Conservation (phyloP, 345 rosid genomes). For the Eucalyptus microcorys region DNA sequence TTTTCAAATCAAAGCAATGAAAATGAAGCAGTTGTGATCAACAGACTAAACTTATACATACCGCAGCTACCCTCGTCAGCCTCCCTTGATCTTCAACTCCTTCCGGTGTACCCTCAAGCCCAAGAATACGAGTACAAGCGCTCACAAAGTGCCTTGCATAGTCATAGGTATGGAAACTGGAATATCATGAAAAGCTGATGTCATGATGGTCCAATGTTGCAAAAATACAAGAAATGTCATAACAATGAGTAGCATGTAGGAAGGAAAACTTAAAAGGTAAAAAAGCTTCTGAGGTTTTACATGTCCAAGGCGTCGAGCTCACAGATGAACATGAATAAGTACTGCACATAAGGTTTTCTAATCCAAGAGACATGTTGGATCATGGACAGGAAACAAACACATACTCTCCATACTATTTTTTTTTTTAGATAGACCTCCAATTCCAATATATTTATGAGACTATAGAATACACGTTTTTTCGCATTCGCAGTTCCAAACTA, state of each 20-base stretch:
- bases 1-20: background rate
- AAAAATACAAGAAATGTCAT: background rate
- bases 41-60: slow-evolving; percentile 16
- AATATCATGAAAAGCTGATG: background rate
- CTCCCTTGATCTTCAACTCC: slow-evolving; percentile 98
- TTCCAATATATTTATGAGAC: background rate
- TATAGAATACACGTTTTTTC: background rate
- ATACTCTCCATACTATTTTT: background rate
- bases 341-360: background rate
- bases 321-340: background rate
- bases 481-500: background rate
- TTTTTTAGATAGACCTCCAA: background rate
- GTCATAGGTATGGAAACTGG: slow-evolving; percentile 97
- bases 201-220: background rate
- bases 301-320: background rate
- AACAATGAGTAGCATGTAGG: background rate
- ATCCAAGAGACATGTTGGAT: background rate
- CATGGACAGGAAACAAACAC: background rate
- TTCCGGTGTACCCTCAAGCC: slow-evolving; percentile 98
- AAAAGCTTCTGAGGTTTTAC: background rate
- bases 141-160: slow-evolving; percentile 99
- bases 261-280: background rate
- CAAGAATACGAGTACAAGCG: slow-evolving; percentile 98
- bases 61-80: slow-evolving; percentile 97
- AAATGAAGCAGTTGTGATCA: background rate